Evolutionary conservation across 345 rosid genomes (phyloP).

Genomic region (Brassica incana): DNA sequence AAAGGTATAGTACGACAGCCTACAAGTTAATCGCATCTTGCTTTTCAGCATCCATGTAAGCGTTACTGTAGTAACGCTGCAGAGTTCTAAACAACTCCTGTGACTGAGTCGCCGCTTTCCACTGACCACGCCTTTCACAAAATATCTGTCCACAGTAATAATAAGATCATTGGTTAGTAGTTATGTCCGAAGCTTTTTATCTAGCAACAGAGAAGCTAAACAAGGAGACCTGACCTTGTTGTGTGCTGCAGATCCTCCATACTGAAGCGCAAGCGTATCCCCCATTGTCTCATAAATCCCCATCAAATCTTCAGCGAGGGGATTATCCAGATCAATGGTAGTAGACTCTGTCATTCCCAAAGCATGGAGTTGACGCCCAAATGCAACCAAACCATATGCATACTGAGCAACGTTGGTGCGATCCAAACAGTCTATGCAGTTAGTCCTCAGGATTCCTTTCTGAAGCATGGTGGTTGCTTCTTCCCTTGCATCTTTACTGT

Average conservation of each 20-base stretch:
- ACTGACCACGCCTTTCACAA: constrained; percentile 94
- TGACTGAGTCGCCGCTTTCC: constrained; percentile 97
- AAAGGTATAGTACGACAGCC: constrained; percentile 27
- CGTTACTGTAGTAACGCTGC: constrained; percentile 92
- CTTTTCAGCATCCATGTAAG: constrained; percentile 88
- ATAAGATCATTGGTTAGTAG: constrained; percentile 13
- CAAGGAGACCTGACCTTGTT: constrained; percentile 84
- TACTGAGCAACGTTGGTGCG: constrained; percentile 98
- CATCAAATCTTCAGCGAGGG: constrained; percentile 81
- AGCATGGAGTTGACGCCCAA: constrained; percentile 76
- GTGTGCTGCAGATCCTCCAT: constrained; percentile 98
- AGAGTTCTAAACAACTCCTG: constrained; percentile 85
- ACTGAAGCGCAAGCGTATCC: constrained; percentile 90
- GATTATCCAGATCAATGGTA: constrained; percentile 62
- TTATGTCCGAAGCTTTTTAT: background rate
- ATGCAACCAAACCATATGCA: constrained; percentile 81
- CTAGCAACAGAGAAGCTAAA: constrained; percentile 15
- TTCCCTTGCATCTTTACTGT: constrained; percentile 29
- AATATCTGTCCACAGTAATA: constrained; percentile 62
- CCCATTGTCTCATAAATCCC: constrained; percentile 87
- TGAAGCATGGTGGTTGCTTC: constrained; percentile 54
- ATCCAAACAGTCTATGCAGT: constrained; percentile 96
- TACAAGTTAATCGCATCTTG: constrained; percentile 97
- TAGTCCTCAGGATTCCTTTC: constrained; percentile 86
- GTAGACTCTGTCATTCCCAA: constrained; percentile 45